Evolutionary conservation across 129 eudicot species (phyloP), one percentile per base, ranked within the genome.

Genomic region (Kitagawia praeruptora): DNA sequence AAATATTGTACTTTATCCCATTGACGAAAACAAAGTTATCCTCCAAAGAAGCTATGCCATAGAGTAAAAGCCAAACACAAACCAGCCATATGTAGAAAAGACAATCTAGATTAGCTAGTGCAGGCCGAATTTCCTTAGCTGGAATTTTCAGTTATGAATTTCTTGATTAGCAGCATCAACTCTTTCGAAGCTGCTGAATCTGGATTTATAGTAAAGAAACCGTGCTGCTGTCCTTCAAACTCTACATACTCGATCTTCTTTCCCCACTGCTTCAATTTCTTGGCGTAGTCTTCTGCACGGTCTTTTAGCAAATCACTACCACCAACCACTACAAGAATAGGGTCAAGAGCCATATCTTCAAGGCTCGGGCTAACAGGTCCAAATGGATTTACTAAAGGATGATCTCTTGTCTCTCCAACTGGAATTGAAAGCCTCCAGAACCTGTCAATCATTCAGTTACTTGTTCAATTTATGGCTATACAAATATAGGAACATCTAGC

Each of bases 381-480:
- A 63, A 81, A 81, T 31, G 84, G 84, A 56, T 81, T 82, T 27
- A 73, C 84, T 44, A 77, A 8, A 10, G 84, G 84, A 25, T 82
- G 81, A 31, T 82, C 81, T 67, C 47, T 37, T 6, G 70, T 82
- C 23, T 40, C 77, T 39, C 81, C 84, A 34, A 28, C 70, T 37
- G 81, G 81, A 23, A 82, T 27, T 0, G 77, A 82, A 19, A 82
- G 69, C 81, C 84, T 82, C 84, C 81, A 82, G 70, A 76, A 77
- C 77, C 84, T 82, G 51, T 71, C 7, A 0, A 0, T 6, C 25
- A 31, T 14, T 37, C 9, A 31, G 11, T 38, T 15, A 19, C 13
- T 25, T 23, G 37, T 34, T 34, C 37, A 67, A 34, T 34, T 21
- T 37, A 19, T 34, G 38, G 2, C 12, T 56, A 56, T 23, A 23